Evolutionary conservation across 495 filamentous ascomycete species (phyloP), one percentile per base, ranked within the genome.

Genomic region (Aspergillus homomorphus): DNA sequence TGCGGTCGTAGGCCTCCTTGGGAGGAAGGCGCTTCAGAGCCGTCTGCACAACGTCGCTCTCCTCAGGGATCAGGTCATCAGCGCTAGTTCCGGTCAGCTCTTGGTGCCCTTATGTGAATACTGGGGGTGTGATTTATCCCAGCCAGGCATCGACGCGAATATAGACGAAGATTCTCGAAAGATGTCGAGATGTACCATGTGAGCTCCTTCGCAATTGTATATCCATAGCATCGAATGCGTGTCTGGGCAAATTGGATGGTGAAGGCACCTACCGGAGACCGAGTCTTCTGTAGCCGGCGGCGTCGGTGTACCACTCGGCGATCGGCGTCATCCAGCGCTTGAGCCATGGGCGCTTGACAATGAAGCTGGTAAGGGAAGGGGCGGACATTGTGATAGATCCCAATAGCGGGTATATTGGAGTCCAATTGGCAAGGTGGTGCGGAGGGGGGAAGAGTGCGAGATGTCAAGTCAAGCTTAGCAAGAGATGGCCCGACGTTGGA

Each of bases 11-110:
- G 66, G 85, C 82, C 67, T 90, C 90, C 82, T 95, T 92, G 61
- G 89, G 82, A 41, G 90, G 84, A 45, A 98, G 88, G 73, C 94
- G 91, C 82, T 89, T 87, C 71, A 98, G 82, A 53, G 94, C 94
- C 62, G 84, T 79, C 73, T 92, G 86, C 66, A 98, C 92, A 26
- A 74, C 74, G 65, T 93, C 90, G 82, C 78, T 85, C 78, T 98
- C 95, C 71, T 98, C 95, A 66, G 84, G 80, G 72, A 97, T 90
- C 71, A 98, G 72, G 70, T 98, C 94, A 77, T 98, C 94, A 82
- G 84, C 81, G 68, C 94, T 98, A 69, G 38, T 55, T 61, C 51
- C 15, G 51, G 48, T 69, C 55, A 63, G 56, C 22, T 20, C 15
- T 24, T 41, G 45, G 41, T n/a, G 51, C 3, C 58, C 7, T 23